Evolutionary conservation across 805 yeast species (phyloP), one percentile per base, ranked within the genome.

Genomic region (Debaryomyces maramus): DNA sequence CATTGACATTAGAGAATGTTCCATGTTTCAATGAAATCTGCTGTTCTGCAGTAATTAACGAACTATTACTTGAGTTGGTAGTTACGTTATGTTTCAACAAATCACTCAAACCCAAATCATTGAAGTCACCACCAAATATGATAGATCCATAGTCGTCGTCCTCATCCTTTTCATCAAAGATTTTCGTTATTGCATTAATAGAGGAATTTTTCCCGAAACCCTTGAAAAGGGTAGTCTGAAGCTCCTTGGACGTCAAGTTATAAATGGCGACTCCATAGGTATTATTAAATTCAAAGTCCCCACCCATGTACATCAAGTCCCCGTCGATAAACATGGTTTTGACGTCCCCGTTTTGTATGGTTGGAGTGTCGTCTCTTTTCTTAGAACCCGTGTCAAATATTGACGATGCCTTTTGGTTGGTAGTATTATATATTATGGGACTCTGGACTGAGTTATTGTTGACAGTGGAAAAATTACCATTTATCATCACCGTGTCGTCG

Each of bases 71-170:
- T 1, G 67, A 47, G 27, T 65, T 52, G 3, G 49, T 47, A 47
- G 68, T 46, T n/a, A 56, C 40, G 43, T 65, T 70, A 47, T 65
- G 72, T 16, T 41, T 40, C 28, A 75, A 67, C 30, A 77, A 65
- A 22, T 69, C 62, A 4, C 59, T 51, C 40, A 80, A 62, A 6
- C 87, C 88, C 31, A 88, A 63, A 7, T 83, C 76, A 40, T 67
- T 53, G 56, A 93, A 89, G 3, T 63, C 44, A 9, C 99, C 99
- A 1, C 93, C 91, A 64, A 89, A 91, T 9, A 93, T 56, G 6
- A 93, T 70, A 24, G 74, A 68, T 27, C 77, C 80, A 11, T 39
- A 14, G 26, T 47, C 41, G 20, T 32, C 15, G 28, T 43, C 46
- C n/a, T 43, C 37, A 22, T 45, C 40, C 8, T 61, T 51, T 27